Conservation (phyloP, 306 rosid species). For the Acacia melanoxylon region DNA sequence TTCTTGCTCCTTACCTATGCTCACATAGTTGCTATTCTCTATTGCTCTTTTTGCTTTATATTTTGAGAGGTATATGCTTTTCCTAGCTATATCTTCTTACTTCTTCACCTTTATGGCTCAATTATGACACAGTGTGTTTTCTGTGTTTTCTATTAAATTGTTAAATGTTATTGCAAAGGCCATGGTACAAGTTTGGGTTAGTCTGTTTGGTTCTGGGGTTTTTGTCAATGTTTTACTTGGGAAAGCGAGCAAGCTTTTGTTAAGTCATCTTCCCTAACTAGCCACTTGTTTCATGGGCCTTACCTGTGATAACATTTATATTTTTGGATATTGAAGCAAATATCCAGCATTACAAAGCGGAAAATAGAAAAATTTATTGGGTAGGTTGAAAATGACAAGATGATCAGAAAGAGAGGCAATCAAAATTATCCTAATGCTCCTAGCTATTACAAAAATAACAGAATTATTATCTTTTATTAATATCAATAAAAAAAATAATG, state of each 20-base stretch:
- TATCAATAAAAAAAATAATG: no score
- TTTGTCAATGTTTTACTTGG: slow-evolving; percentile 59
- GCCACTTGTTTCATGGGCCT: not conserved
- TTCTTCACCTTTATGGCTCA: not conserved
- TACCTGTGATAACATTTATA: not conserved
- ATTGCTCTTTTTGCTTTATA: slow-evolving; percentile 70
- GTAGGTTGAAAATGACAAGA: not conserved
- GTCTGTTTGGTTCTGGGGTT: slow-evolving; percentile 58
- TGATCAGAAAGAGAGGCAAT: no score
- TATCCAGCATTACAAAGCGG: no score
- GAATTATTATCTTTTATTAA: no score
- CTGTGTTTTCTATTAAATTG: not conserved
- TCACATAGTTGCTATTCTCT: slow-evolving; percentile 57
- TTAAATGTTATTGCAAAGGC: slow-evolving; percentile 42
- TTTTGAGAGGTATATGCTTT: slow-evolving; percentile 52
- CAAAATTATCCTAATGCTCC: no score
- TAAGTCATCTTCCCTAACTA: not conserved
- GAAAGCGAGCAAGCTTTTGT: slow-evolving; percentile 35
- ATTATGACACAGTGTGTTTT: no score
- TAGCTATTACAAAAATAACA: no score
- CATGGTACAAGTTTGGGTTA: slow-evolving; percentile 35
- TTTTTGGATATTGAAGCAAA: no score
- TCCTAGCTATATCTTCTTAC: no score
- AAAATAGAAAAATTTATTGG: not conserved
- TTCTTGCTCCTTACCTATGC: slow-evolving; percentile 65